Percentiles rank a stretch among this genome's conserved stretches.
phyloP scores from a whole-genome alignment of 2,329 filamentous ascomycete species.

The Dothistroma septosporum region DNA sequence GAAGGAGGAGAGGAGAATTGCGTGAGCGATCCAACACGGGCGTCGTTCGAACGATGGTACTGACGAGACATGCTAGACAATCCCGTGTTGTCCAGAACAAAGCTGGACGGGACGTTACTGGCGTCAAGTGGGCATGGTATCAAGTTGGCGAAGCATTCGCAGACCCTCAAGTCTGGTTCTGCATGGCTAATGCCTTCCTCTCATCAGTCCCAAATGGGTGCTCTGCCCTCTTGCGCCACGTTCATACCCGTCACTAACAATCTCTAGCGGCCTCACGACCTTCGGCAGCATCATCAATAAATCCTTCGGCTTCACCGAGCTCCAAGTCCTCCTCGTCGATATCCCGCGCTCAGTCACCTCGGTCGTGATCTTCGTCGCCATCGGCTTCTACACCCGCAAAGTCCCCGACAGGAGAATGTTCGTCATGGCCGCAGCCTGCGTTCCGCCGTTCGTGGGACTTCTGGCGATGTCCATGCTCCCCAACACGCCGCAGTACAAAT shows the following conservation, averaged over 20 bases:
- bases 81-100: conserved; percentile 31
- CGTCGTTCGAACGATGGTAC: not conserved
- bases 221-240: not conserved
- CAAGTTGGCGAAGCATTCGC: conserved; percentile 29
- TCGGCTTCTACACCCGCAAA: conserved; percentile 33
- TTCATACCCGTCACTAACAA: not conserved
- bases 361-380: conserved; percentile 32
- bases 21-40: conserved; percentile 10
- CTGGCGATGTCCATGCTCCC: conserved; percentile 36
- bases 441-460: conserved; percentile 36
- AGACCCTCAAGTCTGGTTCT: conserved; percentile 30
- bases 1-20: conserved; percentile 27
- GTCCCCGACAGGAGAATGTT: conserved; percentile 32
- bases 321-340: conserved; percentile 36
- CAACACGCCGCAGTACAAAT: conserved; percentile 31
- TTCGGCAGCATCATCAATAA: conserved; percentile 28
- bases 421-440: conserved; percentile 32
- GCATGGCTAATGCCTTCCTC: conserved; percentile 30
- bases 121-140: conserved; percentile 29
- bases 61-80: conserved; percentile 16
- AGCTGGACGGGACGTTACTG: conserved; percentile 30
- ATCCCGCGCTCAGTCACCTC: conserved; percentile 32
- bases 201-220: conserved; percentile 28
- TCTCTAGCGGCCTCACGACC: conserved; percentile 22
- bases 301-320: conserved; percentile 29